A percentile compares a stretch with the other conserved stretches of the same genome.
Conservation (phyloP, 2,329 filamentous ascomycete genomes). For the Neurospora crassa region DNA sequence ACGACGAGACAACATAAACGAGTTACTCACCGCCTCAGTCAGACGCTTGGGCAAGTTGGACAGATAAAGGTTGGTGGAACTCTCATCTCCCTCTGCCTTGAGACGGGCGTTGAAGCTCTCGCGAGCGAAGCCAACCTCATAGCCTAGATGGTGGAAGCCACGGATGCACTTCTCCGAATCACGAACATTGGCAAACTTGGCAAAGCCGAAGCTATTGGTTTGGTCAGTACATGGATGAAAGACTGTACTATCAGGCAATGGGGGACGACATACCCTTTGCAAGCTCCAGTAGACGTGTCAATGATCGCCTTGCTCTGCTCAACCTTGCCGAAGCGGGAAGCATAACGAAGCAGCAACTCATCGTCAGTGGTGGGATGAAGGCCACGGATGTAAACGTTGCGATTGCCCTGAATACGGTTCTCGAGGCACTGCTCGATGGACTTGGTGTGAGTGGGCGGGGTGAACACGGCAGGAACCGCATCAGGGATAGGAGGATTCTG, state of each 20-base stretch:
- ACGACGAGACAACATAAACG: background rate
- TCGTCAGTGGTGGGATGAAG: slow-evolving; percentile 93
- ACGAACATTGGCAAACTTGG: slow-evolving; percentile 81
- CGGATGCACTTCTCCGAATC: slow-evolving; percentile 95
- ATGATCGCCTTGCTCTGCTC: slow-evolving; percentile 99
- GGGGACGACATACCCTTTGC: slow-evolving; percentile 70
- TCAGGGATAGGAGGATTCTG: slow-evolving; percentile 76
- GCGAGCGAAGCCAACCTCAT: slow-evolving; percentile 94
- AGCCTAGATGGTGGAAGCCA: slow-evolving; percentile 87
- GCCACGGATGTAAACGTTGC: slow-evolving; percentile 96
- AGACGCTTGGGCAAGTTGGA: slow-evolving; percentile 90
- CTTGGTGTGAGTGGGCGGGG: slow-evolving; percentile 75
- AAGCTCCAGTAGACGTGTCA: slow-evolving; percentile 82
- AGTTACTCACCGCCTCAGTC: slow-evolving; percentile 68
- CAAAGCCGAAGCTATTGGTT: slow-evolving; percentile 77
- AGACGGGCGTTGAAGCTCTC: slow-evolving; percentile 98
- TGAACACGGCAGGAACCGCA: slow-evolving; percentile 83
- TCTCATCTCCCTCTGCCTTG: slow-evolving; percentile 85
- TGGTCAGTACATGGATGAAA: slow-evolving; percentile 3
- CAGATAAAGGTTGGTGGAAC: slow-evolving; percentile 93
- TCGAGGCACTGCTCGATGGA: slow-evolving; percentile 89
- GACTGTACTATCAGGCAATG: slow-evolving; percentile 2
- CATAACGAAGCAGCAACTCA: slow-evolving; percentile 73
- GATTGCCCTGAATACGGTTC: slow-evolving; percentile 84
- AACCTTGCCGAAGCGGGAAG: slow-evolving; percentile 81